Conservation (phyloP, 2,329 filamentous ascomycete species). For the Alternaria dauci region DNA sequence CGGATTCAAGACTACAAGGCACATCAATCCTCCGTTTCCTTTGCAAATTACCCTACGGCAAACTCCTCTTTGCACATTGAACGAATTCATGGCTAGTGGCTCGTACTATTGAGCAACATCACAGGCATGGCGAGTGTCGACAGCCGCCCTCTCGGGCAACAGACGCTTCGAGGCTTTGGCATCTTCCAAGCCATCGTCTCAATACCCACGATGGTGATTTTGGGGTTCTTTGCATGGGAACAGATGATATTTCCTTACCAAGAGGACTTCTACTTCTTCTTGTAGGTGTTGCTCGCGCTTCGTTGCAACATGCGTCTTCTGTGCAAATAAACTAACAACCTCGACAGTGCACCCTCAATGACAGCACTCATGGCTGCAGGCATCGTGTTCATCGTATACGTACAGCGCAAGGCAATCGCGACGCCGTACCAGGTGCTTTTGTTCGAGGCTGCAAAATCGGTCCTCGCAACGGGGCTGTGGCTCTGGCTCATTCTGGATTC, state of each 20-base stretch:
- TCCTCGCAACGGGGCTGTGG: slow-evolving; percentile 4
- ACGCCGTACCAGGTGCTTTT: not conserved
- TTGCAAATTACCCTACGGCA: not conserved
- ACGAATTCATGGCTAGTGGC: not conserved
- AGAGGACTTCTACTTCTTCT: slow-evolving; percentile 1
- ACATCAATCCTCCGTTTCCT: not conserved
- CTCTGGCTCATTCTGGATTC: slow-evolving; percentile 7
- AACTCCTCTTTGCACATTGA: not conserved
- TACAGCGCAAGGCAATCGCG: not conserved
- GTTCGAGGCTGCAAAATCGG: not conserved
- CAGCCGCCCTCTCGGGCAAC: slow-evolving; percentile 1
- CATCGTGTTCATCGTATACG: slow-evolving; percentile 2
- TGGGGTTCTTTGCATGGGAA: slow-evolving; percentile 4
- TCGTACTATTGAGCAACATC: accelerated
- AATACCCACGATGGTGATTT: not conserved
- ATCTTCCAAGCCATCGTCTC: slow-evolving; percentile 1
- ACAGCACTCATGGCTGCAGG: slow-evolving; percentile 3
- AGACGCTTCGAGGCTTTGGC: slow-evolving; percentile 2
- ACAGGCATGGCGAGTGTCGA: not conserved
- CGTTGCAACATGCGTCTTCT: not conserved
- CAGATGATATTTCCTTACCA: not conserved
- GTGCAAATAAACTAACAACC: not conserved
- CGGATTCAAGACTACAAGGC: not conserved
- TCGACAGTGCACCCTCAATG: not conserved
- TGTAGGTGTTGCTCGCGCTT: not conserved